Conservation (phyloP, 768 basidiomycete genomes). For the Amanita inopinata region DNA sequence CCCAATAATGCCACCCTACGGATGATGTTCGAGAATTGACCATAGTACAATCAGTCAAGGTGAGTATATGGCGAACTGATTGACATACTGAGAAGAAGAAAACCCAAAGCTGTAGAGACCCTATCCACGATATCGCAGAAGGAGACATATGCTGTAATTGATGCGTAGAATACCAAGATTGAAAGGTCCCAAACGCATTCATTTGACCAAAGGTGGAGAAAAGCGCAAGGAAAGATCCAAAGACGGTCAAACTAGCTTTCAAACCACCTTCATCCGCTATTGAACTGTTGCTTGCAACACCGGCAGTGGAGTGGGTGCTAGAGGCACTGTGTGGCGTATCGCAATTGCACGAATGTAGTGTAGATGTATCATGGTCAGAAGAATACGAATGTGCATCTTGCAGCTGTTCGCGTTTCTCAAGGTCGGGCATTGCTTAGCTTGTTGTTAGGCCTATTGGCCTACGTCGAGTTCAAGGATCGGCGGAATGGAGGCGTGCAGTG, state of each 20-base stretch:
- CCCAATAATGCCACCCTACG: constrained; percentile 54
- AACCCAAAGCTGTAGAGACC: constrained; percentile 56
- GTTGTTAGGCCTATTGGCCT: too few relatives aligned
- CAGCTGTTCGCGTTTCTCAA: constrained; percentile 1
- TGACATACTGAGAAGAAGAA: constrained; percentile 63
- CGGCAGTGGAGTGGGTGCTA: not conserved
- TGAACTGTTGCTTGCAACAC: not conserved
- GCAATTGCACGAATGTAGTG: not conserved
- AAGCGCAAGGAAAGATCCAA: constrained; percentile 57
- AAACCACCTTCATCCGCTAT: not conserved
- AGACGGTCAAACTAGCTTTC: constrained; percentile 37
- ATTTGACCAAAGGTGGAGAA: constrained; percentile 67
- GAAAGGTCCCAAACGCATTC: constrained; percentile 65
- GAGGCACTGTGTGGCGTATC: not conserved
- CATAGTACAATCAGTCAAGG: not conserved
- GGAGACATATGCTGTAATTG: constrained; percentile 41
- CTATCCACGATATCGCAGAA: constrained; percentile 63
- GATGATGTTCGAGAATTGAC: constrained; percentile 1
- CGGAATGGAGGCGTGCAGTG: not conserved
- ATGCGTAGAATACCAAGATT: constrained; percentile 55
- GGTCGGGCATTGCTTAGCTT: constrained; percentile 2
- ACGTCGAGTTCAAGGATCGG: not conserved
- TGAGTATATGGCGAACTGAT: too few relatives aligned
- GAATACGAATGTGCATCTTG: not conserved
- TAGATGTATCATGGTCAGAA: constrained; percentile 1